Percentiles rank a stretch among this genome's conserved stretches.
Evolutionary conservation across 208 protist species (phyloP).

Genomic region (Phytomonas serpens): DNA sequence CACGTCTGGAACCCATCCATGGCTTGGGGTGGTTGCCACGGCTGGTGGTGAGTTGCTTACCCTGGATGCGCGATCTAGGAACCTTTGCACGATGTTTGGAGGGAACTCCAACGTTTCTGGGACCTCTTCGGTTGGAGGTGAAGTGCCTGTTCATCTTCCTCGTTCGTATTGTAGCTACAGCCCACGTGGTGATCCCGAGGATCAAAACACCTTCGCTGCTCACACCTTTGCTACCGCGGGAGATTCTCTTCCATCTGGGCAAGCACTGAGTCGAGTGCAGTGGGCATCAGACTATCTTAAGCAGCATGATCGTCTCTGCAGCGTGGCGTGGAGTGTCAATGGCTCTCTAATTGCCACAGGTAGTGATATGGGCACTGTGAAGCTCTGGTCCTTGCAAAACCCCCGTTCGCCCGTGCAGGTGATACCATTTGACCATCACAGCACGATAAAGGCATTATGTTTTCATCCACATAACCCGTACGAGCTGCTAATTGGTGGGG

Average conservation of each 20-base stretch:
- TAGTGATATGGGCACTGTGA: conserved; percentile 40
- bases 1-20: conserved; percentile 45
- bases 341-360: conserved; percentile 63
- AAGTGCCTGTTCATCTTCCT: neutral
- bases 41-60: conserved; percentile 43
- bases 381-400: conserved; percentile 49
- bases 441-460: conserved; percentile 41
- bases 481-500: conserved; percentile 46
- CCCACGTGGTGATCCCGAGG: neutral
- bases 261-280: conserved; percentile 17
- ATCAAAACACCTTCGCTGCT: neutral
- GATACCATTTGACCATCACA: conserved; percentile 26
- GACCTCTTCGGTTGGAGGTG: neutral
- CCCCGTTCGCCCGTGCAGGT: conserved; percentile 27
- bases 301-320: conserved; percentile 45
- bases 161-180: conserved; percentile 2
- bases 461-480: conserved; percentile 70
- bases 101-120: neutral
- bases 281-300: conserved; percentile 20
- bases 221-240: neutral
- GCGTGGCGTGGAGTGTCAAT: conserved; percentile 50
- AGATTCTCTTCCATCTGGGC: neutral
- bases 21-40: conserved; percentile 42
- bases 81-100: conserved; percentile 24
- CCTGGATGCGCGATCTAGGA: conserved; percentile 36